Evolutionary conservation across 2,329 filamentous ascomycete species (phyloP).

Genomic region (Trichoderma cornu-damae): DNA sequence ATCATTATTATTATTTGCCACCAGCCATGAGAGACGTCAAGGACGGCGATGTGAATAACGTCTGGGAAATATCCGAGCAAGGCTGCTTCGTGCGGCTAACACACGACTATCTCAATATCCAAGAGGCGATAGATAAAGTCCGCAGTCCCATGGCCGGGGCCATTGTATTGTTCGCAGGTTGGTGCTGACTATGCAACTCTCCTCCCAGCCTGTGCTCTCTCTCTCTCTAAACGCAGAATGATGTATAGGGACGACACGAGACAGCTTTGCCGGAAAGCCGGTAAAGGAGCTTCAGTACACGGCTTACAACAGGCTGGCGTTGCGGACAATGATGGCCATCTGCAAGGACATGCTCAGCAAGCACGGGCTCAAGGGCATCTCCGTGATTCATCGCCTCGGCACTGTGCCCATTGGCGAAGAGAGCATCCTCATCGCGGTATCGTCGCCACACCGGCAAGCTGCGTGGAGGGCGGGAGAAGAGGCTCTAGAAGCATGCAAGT

Average conservation of each 20-base stretch:
- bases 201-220: background rate
- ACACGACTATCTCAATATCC: conserved; percentile 52
- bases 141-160: conserved; percentile 69
- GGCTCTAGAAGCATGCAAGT: conserved; percentile 81
- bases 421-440: conserved; percentile 85
- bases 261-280: conserved; percentile 65
- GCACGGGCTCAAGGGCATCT: conserved; percentile 65
- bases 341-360: conserved; percentile 51
- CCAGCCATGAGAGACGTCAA: conserved; percentile 18
- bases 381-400: conserved; percentile 79
- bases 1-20: background rate
- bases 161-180: conserved; percentile 70
- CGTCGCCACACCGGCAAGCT: conserved; percentile 72
- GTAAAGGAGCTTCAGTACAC: conserved; percentile 72
- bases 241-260: conserved; percentile 63
- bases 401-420: conserved; percentile 86
- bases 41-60: conserved; percentile 20
- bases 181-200: background rate
- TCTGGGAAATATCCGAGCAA: conserved; percentile 42
- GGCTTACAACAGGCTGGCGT: conserved; percentile 65
- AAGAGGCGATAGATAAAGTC: conserved; percentile 58
- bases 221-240: background rate
- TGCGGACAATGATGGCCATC: conserved; percentile 63
- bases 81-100: conserved; percentile 66
- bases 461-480: conserved; percentile 89